Evolutionary conservation across 768 basidiomycete genomes (phyloP), one percentile per base, ranked within the genome.

Genomic region (Cubamyces sp.): DNA sequence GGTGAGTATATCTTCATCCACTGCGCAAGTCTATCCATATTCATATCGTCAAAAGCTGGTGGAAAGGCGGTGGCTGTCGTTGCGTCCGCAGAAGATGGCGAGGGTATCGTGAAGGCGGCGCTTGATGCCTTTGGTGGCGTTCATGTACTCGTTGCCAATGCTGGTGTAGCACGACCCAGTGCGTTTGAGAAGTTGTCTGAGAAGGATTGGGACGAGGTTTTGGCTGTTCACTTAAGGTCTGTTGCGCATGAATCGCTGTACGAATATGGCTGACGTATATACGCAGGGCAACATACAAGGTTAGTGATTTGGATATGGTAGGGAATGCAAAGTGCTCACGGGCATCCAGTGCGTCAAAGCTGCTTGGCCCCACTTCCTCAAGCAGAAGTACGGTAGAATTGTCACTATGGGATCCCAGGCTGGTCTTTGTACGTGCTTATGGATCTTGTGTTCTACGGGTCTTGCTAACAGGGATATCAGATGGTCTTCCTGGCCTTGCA

Each of bases 371-470:
- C 78, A 93, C 68, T 98, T 99, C 85, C 90, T 91, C 75, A 90
- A 94, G 77, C 96, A 98, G 74, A 94, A 94, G 76, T 97, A 88
- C 71, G 97, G 97, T 28, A 87, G 97, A 46, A 95, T 99, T 70
- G 84, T 98, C 54, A 96, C 92, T 30, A 98, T 95, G n/a, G 84
- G 87, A 62, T 98, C 95, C 2, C 88, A 89, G 71, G 94, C 94
- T 52, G 96, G 96, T 61, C 87, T 98, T 55, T 94, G 94, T 95
- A 69, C 70, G 92, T 82, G 1, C 16, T 25, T 19, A 7, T 30
- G 14, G n/a, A 60, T 5, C 1, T 16, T 61, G 1, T 34, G 11
- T 8, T 40, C 2, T 37, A 34, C 1, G 1, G 11, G 9, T 18
- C 26, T 55, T 18, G 16, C 21, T 59, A 9, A 30, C 47, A 34